Evolutionary conservation across 768 basidiomycete genomes (phyloP).

Genomic region (Lactifluus echinatus): DNA sequence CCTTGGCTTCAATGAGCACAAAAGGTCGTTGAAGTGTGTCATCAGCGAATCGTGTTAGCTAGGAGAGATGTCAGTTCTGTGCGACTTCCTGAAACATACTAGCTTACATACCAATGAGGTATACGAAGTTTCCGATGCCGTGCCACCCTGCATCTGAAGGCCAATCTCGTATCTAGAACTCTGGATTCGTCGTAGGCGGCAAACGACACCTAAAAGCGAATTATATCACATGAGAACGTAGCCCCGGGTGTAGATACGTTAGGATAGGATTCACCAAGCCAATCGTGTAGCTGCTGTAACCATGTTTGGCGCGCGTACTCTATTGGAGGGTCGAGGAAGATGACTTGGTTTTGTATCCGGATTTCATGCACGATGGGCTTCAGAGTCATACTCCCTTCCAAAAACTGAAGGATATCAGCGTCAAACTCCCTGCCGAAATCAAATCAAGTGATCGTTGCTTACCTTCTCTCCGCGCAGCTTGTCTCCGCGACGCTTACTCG

Average conservation of each 20-base stretch:
- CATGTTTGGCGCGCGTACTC: constrained; percentile 87
- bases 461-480: constrained; percentile 77
- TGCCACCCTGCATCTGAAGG: constrained; percentile 73
- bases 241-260: not conserved
- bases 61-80: constrained; percentile 11
- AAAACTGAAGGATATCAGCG: constrained; percentile 34
- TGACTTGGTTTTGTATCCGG: constrained; percentile 97
- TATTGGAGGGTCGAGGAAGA: constrained; percentile 96
- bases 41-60: constrained; percentile 72
- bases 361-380: constrained; percentile 92
- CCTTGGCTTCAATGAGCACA: constrained; percentile 76
- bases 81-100: not conserved
- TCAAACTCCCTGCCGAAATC: not conserved
- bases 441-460: constrained; percentile 7
- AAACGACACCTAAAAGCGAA: constrained; percentile 59
- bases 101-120: constrained; percentile 62
- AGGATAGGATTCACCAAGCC: constrained; percentile 50
- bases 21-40: constrained; percentile 75
- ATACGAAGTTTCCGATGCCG: constrained; percentile 65
- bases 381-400: constrained; percentile 67
- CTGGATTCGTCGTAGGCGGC: constrained; percentile 78
- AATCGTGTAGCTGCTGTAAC: constrained; percentile 83
- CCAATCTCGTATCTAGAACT: constrained; percentile 97
- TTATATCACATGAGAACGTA: not conserved
- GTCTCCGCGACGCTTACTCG: constrained; percentile 57